Evolutionary conservation across 495 filamentous ascomycete species (phyloP), one percentile per base, ranked within the genome.

Genomic region (Penicillium angulare): DNA sequence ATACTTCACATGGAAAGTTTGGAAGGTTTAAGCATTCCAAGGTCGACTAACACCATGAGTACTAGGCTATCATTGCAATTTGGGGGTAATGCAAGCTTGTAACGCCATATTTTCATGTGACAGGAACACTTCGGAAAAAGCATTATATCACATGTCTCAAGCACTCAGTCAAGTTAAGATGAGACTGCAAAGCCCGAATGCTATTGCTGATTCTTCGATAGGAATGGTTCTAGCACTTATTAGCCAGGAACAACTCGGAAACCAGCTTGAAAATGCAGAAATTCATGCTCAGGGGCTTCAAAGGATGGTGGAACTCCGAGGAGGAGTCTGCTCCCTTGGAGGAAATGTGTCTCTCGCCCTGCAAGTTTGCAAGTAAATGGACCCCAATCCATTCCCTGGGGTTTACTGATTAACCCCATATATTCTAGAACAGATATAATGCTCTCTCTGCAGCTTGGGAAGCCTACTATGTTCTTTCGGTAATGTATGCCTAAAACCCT

Each of bases 321-420:
- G 61, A 35, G 61, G 61, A 24, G 45, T 65, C 13, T n/a, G 26
- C 35, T 20, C 41, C 32, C 46, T 65, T 7, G 61, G 56, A 24
- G 39, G 52, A 20, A 59, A 61, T 52, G 15, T 46, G 3, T 15
- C 46, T 7, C 42, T 65, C 9, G 36, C 49, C 3, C 47, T 61
- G 43, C 52, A 53, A 43, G 43, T 59, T 22, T 63, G 56, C 59
- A 66, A 66, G 63, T 66, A 52, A 52, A 56, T 36, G 47, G 49
- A 56, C 16, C 0, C 16, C 3, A n/a, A 31, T 44, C 10, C 5
- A 17, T 7, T 2, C 2, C 2, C 18, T 9, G 8, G 2, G 13
- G 1, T 3, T 0, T 4, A 44, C 24, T 16, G 3, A 17, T 12
- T 1, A 13, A 20, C 7, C 1, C 16, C 3, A 44, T 16, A 43